Base-by-base conservation (phyloP, 2,329 filamentous ascomycete species). In the Apiospora malaysiana region DNA sequence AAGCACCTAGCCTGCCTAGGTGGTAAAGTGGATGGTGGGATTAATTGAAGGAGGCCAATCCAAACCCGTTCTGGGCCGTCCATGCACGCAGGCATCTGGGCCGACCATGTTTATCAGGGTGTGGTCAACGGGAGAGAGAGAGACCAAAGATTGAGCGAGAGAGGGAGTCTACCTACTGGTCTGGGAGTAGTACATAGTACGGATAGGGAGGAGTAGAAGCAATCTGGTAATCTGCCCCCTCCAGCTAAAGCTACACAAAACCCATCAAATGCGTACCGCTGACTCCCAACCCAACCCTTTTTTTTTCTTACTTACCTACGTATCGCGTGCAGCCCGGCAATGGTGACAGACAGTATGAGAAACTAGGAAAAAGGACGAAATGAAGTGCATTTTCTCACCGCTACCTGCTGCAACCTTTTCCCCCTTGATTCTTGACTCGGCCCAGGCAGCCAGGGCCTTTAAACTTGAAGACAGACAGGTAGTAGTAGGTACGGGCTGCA, bases 21-120 rank as follows among this genome's bases (percentile, higher is more conserved):
- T 63, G 56, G 8, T 63, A 63, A 63, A 63, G 56, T 63, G 56
- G 56, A 12, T 16, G 40, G 42, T 63, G 56, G 56, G 56, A 63
- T 63, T 63, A 63, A 63, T 63, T 63, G 56, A 59, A 37, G 51
- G 56, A 63, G 56, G 56, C 56, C 56, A 63, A 63, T 63, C 56
- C 56, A 63, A 63, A 5, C 56, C 56, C 56, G 56, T 63, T 63
- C 56, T 40, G 56, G 56, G 27, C 56, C 56, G 56, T 63, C 56
- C 56, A 63, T 63, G 56, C 56, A 63, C 56, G 18, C 56, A 63
- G 18, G 56, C 56, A 63, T 40, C 56, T 63, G 56, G 56, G 56
- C 56, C 32, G 32, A 40, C 56, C 56, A 63, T 63, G 27, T 40
- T 40, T 63, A 37, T 63, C 56, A 40, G 32, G 8, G 56, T 63